Evolutionary conservation across 768 basidiomycete species (phyloP), one percentile per base, ranked within the genome.

Genomic region (Mycena epipterygia): DNA sequence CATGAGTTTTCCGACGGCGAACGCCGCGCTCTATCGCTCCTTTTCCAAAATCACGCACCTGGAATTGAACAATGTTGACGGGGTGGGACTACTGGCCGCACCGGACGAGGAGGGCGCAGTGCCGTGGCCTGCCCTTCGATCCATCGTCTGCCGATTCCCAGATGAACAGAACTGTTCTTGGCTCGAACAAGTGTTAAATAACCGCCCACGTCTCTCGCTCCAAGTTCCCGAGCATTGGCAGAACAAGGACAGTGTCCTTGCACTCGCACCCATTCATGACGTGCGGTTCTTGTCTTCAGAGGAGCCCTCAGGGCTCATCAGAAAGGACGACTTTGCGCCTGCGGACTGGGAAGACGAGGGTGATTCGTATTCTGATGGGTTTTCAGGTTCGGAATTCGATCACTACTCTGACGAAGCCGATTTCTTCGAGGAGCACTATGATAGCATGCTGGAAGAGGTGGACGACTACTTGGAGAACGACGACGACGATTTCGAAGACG

Each of bases 391-490:
- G 19, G 37, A 64, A 16, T 55, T 41, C 9, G 51, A 55, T 8
- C 25, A 25, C 8, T n/a, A 63, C 25, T 44, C 23, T 5, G 62
- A 70, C 6, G 51, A 65, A 30, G 14, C 17, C 14, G 44, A 55
- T 14, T 49, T 39, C 19, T 73, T 68, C 63, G 61, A 60, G 1
- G 57, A 73, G 8, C 64, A 71, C 60, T 44, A 68, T 2, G 72
- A 75, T 13, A 71, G 67, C 44, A 73, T 75, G 21, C 67, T 51
- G 23, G 76, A 74, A n/a, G 75, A 77, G 64, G 51, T 62, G 37
- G 61, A 72, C 39, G 58, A 67, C 58, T 41, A 23, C 23, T 46
- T n/a, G 7, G 44, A 46, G n/a, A n/a, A 46, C 30, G 57, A 42
- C 13, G 42, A 49, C 7, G 52, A 56, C 25, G 67, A 37, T 1